Evolutionary conservation across 441 rosid species (phyloP).

Genomic region (Isatis lusitanica): DNA sequence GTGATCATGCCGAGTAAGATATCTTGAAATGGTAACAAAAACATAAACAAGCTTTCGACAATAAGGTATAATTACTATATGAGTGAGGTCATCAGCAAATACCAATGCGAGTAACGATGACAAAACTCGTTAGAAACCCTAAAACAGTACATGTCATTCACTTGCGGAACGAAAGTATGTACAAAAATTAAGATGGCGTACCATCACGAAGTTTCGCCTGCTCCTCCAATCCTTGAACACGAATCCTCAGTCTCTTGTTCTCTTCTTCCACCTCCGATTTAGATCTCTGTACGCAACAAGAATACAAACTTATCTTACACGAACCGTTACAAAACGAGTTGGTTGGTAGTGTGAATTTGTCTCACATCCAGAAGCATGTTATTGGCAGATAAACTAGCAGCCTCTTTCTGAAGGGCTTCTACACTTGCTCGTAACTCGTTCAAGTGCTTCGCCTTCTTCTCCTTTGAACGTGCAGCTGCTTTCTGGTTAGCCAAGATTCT

Average conservation of each 20-base stretch:
- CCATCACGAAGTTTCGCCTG: conserved; percentile 70
- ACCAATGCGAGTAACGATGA: not conserved
- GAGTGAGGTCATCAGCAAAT: not conserved
- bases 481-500: conserved; percentile 79
- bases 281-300: not conserved
- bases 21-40: not conserved
- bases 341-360: not conserved
- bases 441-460: conserved; percentile 51
- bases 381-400: conserved; percentile 55
- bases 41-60: not conserved
- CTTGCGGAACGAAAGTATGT: not conserved
- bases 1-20: not conserved
- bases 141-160: not conserved
- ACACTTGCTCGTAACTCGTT: conserved; percentile 58
- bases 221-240: conserved; percentile 63
- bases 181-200: conserved; percentile 29
- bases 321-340: not conserved
- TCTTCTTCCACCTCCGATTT: not conserved
- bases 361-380: conserved; percentile 60
- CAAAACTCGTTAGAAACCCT: not conserved
- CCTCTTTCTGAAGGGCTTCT: conserved; percentile 57
- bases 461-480: conserved; percentile 79
- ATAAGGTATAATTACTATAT: not conserved
- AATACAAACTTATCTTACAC: not conserved
- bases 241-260: conserved; percentile 16